Percentiles rank a stretch among this genome's conserved stretches.
phyloP scores from a whole-genome alignment of 192 early-diverging fungal species.

The Dimargaris cristalligena region DNA sequence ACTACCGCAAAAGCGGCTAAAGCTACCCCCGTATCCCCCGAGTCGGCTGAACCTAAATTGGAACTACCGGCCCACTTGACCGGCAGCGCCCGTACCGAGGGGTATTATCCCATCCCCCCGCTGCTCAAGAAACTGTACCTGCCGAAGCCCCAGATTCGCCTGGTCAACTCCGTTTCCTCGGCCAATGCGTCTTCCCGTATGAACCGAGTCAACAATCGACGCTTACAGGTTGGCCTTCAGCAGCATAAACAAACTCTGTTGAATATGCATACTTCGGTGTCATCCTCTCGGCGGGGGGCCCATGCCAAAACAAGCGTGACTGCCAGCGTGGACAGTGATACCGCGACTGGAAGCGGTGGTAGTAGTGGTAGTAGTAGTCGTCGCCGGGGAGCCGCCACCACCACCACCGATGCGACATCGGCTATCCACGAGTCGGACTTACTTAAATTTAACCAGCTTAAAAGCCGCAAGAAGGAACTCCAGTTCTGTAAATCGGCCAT shows the following conservation, averaged over 20 bases:
- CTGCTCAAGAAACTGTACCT: conserved; percentile 48
- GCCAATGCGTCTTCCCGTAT: conserved; percentile 39
- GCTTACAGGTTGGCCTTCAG: conserved; percentile 37
- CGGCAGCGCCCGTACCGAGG: conserved; percentile 72
- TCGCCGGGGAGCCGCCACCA: background rate
- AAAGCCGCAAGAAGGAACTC: conserved; percentile 75
- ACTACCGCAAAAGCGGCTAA: background rate
- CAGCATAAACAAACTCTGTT: conserved; percentile 24
- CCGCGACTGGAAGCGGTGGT: too few relatives aligned
- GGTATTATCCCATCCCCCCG: conserved; percentile 49
- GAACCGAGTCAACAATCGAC: conserved; percentile 48
- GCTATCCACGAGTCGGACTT: conserved; percentile 41
- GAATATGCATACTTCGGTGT: conserved; percentile 3
- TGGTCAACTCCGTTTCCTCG: conserved; percentile 12
- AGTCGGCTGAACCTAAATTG: background rate
- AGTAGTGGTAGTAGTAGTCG: conserved; percentile 8
- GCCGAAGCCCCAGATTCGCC: conserved; percentile 18
- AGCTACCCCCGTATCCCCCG: background rate
- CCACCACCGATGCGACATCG: background rate
- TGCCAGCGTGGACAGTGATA: too few relatives aligned
- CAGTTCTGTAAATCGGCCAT: conserved; percentile 85
- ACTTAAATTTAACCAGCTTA: conserved; percentile 84
- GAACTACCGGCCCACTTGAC: conserved; percentile 32
- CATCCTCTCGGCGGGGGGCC: too few relatives aligned
- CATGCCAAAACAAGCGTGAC: too few relatives aligned